These are phyloP conservation scores for Ocimum tenuiflorum DNA, from an alignment of 257 asterid species.

Conservation along the genomic window DNA sequence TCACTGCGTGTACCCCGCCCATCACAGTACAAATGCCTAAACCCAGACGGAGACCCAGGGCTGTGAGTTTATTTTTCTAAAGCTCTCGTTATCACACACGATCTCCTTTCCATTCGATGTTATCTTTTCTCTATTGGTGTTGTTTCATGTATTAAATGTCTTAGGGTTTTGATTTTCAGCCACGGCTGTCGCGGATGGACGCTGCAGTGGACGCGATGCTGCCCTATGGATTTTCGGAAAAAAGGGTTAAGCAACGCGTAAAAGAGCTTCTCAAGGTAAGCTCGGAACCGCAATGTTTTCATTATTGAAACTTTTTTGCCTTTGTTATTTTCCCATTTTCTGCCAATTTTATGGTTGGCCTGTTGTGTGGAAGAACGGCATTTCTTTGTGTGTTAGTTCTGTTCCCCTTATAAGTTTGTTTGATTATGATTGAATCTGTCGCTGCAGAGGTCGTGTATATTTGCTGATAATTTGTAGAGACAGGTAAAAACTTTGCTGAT, in stretches of 20 bases:
- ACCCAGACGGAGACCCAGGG: slow-evolving; percentile 28
- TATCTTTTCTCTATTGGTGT: neutral
- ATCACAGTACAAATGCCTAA: slow-evolving; percentile 6
- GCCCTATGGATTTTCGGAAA: slow-evolving; percentile 32
- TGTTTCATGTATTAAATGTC: neutral
- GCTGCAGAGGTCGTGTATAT: neutral
- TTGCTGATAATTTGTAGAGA: neutral
- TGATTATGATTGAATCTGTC: neutral
- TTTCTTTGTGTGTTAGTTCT: too few relatives aligned
- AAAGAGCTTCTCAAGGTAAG: slow-evolving; percentile 42
- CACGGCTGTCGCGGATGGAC: slow-evolving; percentile 45
- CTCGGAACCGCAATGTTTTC: neutral
- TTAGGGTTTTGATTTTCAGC: slow-evolving; percentile 20
- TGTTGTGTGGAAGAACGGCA: neutral
- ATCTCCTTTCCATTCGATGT: too few relatives aligned
- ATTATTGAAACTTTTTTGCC: neutral
- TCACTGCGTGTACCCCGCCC: neutral
- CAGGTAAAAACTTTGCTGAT: too few relatives aligned
- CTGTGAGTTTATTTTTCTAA: slow-evolving; percentile 14
- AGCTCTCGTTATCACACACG: neutral
- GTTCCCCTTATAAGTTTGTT: neutral
- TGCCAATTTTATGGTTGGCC: neutral
- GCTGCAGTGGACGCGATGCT: slow-evolving; percentile 64
- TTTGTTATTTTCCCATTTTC: neutral
- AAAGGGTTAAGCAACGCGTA: slow-evolving; percentile 14